These are phyloP conservation scores for Pseudotulostoma volvatum DNA, from an alignment of 495 filamentous ascomycete genomes.

Conservation along the genomic window DNA sequence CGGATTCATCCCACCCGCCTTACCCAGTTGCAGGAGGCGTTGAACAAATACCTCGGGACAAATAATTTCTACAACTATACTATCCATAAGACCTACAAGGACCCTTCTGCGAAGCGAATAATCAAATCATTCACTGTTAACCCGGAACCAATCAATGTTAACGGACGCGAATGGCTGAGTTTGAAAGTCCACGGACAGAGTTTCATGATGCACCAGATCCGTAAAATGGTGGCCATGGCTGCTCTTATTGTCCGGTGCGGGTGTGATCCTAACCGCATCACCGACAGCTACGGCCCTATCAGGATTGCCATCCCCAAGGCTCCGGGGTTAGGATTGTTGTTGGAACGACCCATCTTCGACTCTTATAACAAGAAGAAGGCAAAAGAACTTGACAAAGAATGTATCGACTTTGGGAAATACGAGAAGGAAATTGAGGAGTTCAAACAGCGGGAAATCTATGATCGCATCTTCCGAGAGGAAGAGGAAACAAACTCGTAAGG, in stretches of 20 bases:
- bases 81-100: conserved; percentile 60
- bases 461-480: conserved; percentile 77
- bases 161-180: conserved; percentile 86
- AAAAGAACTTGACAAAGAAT: conserved; percentile 37
- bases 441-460: conserved; percentile 86
- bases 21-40: conserved; percentile 49
- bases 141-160: conserved; percentile 57
- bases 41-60: conserved; percentile 62
- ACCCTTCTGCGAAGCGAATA: conserved; percentile 67
- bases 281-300: conserved; percentile 45
- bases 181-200: conserved; percentile 92
- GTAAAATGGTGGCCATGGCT: conserved; percentile 95
- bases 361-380: conserved; percentile 53
- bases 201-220: conserved; percentile 99
- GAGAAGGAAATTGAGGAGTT: conserved; percentile 68
- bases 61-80: conserved; percentile 94
- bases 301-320: conserved; percentile 86
- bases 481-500: conserved; percentile 57
- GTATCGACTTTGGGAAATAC: conserved; percentile 62
- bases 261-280: conserved; percentile 45
- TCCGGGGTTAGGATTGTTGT: conserved; percentile 67
- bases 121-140: conserved; percentile 79
- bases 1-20: conserved; percentile 58
- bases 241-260: conserved; percentile 71
- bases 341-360: conserved; percentile 83